Base-by-base conservation (phyloP, 108 stramenopile species). In the Fragilaria crotonensis region DNA sequence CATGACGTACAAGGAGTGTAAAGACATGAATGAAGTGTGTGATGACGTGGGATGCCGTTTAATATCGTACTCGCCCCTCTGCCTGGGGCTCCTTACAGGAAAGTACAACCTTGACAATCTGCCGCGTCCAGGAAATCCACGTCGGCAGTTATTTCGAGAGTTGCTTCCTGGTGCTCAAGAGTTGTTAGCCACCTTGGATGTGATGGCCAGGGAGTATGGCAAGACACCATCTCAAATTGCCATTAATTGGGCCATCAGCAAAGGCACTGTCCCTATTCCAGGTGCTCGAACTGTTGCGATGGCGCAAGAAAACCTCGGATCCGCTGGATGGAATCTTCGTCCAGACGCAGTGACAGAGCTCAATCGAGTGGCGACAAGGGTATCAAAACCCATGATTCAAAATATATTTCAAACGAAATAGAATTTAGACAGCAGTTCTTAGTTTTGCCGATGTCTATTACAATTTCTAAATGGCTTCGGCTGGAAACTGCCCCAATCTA, bases 191-290 rank as follows among this genome's bases (percentile, higher is more conserved):
- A 85, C 86, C 18, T 62, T 94, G 22, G 59, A 73, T 30, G 87
- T 71, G 28, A 66, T 94, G 17, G 89, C 85, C 17, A 59, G 65
- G 27, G 84, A 84, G 25, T 71, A 75, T 50, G 75, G 68, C 18
- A 90, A 89, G 51, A 78, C 83, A 5, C 79, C 73, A 61, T 71
- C 87, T 14, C 93, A 94, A 75, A 84, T 94, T 5, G 93, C 89
- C 23, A 87, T 94, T 51, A 94, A 94, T 61, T 94, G 93, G 93
- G 80, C 80, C n/a, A 75, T 89, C 28, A 77, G 81, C 64, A 90
- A 90, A 60, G 87, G 84, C 5, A 85, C 85, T 0, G 84, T 94
- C 5, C 93, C 93, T 3, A 88, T 94, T 33, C 83, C 87, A 22
- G 93, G 93, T 5, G 76, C 67, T 18, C 69, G 89, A 20, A 90